Conservation (phyloP, 1,284 basidiomycete species). For the Trichosporon faecale region DNA sequence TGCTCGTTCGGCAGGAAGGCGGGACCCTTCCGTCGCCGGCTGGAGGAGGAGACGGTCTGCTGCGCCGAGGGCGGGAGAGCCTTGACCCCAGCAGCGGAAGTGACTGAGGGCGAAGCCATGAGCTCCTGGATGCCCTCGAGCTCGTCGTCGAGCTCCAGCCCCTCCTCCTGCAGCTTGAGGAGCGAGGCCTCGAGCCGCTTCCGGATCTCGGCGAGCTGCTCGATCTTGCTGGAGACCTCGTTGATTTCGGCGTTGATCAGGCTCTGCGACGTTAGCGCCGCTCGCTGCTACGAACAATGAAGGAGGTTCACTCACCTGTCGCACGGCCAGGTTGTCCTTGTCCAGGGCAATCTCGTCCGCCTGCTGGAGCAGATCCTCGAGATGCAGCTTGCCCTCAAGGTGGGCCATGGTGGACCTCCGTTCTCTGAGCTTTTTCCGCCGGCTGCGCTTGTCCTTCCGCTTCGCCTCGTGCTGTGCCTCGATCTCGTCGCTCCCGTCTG, state of each 20-base stretch:
- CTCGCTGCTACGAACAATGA: no score
- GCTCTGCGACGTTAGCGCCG: conserved; percentile 54
- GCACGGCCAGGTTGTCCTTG: conserved; percentile 83
- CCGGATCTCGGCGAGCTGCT: conserved; percentile 75
- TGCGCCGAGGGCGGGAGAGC: conserved; percentile 33
- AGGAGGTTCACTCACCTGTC: conserved; percentile 75
- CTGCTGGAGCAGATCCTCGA: conserved; percentile 76
- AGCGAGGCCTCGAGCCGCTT: conserved; percentile 77
- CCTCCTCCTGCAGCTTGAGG: conserved; percentile 86
- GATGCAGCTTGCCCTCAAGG: conserved; percentile 64
- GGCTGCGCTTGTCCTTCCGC: conserved; percentile 38
- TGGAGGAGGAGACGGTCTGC: conserved; percentile 25
- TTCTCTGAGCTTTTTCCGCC: conserved; percentile 59
- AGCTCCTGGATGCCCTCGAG: conserved; percentile 82
- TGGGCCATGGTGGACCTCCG: conserved; percentile 64
- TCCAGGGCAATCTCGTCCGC: conserved; percentile 78
- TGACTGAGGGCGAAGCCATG: conserved; percentile 58
- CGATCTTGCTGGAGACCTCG: conserved; percentile 84
- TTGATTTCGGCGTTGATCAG: conserved; percentile 78
- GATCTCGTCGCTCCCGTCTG: conserved; percentile 51
- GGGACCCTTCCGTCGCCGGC: conserved; percentile 61
- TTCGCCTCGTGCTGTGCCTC: conserved; percentile 21
- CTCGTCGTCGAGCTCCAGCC: conserved; percentile 92
- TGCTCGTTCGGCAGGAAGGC: conserved; percentile 97
- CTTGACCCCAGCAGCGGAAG: conserved; percentile 43